Evolutionary conservation across 108 stramenopile genomes (phyloP).

Genomic region (Nitzschia sp.): DNA sequence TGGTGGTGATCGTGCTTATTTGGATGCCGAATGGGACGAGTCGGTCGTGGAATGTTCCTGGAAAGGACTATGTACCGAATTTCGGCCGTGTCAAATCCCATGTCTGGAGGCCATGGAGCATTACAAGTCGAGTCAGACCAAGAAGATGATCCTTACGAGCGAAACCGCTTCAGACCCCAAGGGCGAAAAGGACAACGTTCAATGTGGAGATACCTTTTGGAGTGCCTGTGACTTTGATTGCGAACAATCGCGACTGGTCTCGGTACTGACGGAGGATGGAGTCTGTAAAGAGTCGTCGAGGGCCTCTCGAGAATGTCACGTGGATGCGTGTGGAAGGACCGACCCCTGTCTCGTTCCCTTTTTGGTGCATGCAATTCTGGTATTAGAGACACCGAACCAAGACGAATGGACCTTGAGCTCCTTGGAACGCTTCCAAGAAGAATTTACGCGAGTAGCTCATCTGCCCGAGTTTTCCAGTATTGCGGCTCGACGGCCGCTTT

Average conservation of each 20-base stretch:
- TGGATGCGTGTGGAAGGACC: conserved; percentile 62
- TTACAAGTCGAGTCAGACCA: background rate
- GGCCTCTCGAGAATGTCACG: conserved; percentile 61
- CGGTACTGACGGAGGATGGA: conserved; percentile 31
- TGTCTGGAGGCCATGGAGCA: conserved; percentile 41
- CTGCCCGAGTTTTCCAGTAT: conserved; percentile 7
- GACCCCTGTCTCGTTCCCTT: conserved; percentile 78
- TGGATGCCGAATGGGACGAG: conserved; percentile 19
- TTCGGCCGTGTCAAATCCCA: conserved; percentile 59
- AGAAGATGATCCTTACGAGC: conserved; percentile 12
- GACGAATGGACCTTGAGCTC: conserved; percentile 16
- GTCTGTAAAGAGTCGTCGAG: conserved; percentile 60
- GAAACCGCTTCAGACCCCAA: conserved; percentile 16
- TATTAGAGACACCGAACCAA: conserved; percentile 25
- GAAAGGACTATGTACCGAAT: conserved; percentile 66
- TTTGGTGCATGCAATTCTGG: conserved; percentile 69
- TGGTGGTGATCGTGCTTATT: no score
- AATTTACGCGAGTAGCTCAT: conserved; percentile 16
- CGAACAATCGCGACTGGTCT: conserved; percentile 51
- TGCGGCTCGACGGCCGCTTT: background rate
- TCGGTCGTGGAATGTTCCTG: conserved; percentile 47
- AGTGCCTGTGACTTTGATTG: conserved; percentile 75
- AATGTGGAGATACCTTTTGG: conserved; percentile 45
- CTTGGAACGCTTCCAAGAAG: conserved; percentile 22
- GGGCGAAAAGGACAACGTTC: background rate